Evolutionary conservation across 495 filamentous ascomycete species (phyloP).

Genomic region (Trichodelitschia bisporula): DNA sequence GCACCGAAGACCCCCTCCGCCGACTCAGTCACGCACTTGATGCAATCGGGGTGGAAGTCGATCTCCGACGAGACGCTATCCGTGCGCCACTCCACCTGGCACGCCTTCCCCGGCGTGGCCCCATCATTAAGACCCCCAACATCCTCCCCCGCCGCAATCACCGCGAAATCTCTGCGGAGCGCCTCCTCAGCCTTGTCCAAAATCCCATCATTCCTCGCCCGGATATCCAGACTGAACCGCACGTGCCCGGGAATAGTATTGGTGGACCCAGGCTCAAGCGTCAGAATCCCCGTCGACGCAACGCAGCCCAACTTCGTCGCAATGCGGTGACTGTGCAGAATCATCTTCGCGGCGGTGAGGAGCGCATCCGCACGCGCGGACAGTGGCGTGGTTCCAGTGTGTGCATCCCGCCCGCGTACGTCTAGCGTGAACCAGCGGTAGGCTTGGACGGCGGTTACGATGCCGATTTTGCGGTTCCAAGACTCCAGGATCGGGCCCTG

Average conservation of each 20-base stretch:
- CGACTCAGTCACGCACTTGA: constrained; percentile 28
- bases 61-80: constrained; percentile 41
- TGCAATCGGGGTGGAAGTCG: constrained; percentile 45
- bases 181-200: constrained; percentile 30
- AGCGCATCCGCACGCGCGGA: constrained; percentile 33
- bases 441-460: constrained; percentile 44
- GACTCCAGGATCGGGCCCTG: constrained; percentile 49
- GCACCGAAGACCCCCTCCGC: constrained; percentile 24
- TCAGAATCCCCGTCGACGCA: constrained; percentile 49
- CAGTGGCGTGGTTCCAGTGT: constrained; percentile 56
- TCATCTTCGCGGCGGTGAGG: constrained; percentile 41
- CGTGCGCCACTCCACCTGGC: constrained; percentile 29
- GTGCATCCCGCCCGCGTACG: constrained; percentile 39
- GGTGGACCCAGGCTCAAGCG: constrained; percentile 36
- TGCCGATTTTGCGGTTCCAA: constrained; percentile 35
- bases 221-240: constrained; percentile 47
- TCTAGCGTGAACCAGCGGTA: constrained; percentile 50
- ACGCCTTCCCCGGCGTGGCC: constrained; percentile 19
- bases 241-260: constrained; percentile 55
- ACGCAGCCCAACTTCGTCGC: constrained; percentile 31
- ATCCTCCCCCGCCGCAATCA: constrained; percentile 29
- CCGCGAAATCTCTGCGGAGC: constrained; percentile 27
- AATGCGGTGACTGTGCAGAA: constrained; percentile 37
- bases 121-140: constrained; percentile 12
- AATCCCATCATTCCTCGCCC: constrained; percentile 30